These are phyloP conservation scores for Volvariella surrecta DNA, from an alignment of 1,284 basidiomycete genomes.

Conservation along the genomic window DNA sequence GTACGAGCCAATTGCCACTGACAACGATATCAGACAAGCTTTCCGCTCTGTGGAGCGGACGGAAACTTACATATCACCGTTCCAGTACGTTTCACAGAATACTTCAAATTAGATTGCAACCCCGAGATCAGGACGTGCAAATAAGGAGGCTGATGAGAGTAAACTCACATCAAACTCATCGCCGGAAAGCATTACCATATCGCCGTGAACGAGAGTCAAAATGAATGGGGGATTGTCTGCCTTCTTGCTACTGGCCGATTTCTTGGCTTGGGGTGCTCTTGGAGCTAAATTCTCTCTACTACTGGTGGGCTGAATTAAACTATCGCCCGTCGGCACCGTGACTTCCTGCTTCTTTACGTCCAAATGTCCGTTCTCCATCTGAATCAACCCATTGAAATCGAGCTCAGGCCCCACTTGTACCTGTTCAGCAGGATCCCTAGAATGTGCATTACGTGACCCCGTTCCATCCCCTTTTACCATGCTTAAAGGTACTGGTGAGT, in stretches of 20 bases:
- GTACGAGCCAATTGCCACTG: constrained; percentile 4
- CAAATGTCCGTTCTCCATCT: constrained; percentile 8
- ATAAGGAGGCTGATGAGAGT: constrained; percentile 1
- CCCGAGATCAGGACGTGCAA: constrained; percentile 8
- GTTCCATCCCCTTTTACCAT: no score
- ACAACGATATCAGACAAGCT: constrained; percentile 2
- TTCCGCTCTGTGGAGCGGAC: not conserved
- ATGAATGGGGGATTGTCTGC: constrained; percentile 15
- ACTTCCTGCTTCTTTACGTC: not conserved
- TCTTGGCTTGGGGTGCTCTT: not conserved
- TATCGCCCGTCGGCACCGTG: constrained; percentile 5
- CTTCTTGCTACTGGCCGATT: not conserved
- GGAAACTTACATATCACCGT: constrained; percentile 27
- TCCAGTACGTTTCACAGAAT: constrained; percentile 28
- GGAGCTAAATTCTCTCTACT: no score
- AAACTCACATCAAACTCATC: constrained; percentile 44
- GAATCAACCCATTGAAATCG: constrained; percentile 9
- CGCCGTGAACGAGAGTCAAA: constrained; percentile 49
- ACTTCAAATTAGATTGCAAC: constrained; percentile 18
- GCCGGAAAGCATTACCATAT: constrained; percentile 39
- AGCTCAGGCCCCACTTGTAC: not conserved
- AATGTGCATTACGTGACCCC: no score
- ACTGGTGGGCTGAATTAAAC: not conserved
- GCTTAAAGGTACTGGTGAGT: no score
- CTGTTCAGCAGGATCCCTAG: no score